Evolutionary conservation across 768 basidiomycete species (phyloP), one percentile per base, ranked within the genome.

Genomic region (Pholiota microspora): DNA sequence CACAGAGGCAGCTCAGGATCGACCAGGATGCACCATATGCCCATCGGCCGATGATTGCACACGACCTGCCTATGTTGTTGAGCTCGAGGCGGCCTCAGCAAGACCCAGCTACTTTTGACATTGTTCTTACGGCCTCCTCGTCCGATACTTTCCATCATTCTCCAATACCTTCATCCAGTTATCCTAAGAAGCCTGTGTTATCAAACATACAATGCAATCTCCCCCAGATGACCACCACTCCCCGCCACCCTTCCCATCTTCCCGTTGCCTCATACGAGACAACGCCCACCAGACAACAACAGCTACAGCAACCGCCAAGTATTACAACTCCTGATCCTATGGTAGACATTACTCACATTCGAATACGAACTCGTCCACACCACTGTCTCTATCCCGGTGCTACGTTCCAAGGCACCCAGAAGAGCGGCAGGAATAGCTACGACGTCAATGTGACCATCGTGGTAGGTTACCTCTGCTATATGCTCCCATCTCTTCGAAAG

Each of bases 361-460:
- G 89, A 35, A 80, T 90, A 32, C 82, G 86, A 45, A 79, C 86
- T 16, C 84, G 84, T 59, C 81, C 79, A 10, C 87, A 89, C 65
- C 83, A 88, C 60, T 91, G 88, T 67, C 77, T 92, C 8, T 92
- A 94, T 70, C 89, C 95, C 27, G 96, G 96, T 2, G 88, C 92
- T 35, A 78, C 82, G 13, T 98, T 95, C 69, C 79, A 84, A 56
- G 96, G 96, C 2, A 94, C 92, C 0, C 96, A 98, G 73, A 93
- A 94, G 74, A 91, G 88, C 59, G 96, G 95, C 2, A 81, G 93
- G 61, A 95, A 90, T 67, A 90, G 88, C 65, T 98, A 98, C 76
- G 92, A 96, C 58, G 96, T 98, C 36, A 88, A 84, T 64, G 93
- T 98, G 53, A 89, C 88, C 53, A 89, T 98, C 51, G 84, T 93